Percentiles rank a stretch among this genome's conserved stretches.
phyloP scores from a whole-genome alignment of 768 basidiomycete species.

The Agaricus blazei region DNA sequence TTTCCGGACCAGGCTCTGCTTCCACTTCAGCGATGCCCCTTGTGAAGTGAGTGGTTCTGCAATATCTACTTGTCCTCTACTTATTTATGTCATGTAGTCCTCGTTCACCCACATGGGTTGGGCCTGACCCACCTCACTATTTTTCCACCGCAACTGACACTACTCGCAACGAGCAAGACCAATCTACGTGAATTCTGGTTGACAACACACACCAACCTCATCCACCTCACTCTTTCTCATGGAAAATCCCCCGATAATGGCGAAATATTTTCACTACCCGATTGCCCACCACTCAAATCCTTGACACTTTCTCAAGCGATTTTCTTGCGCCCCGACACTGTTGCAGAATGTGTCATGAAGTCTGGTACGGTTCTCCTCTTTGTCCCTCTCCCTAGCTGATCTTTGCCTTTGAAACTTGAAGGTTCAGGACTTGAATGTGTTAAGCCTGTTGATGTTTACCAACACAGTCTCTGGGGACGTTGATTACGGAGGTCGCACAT shows the following conservation, averaged over 20 bases:
- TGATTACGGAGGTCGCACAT: conserved; percentile 46
- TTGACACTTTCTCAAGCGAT: conserved; percentile 48
- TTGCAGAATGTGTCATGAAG: conserved; percentile 22
- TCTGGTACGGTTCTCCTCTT: not conserved
- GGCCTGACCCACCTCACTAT: conserved; percentile 57
- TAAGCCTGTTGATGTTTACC: conserved; percentile 48
- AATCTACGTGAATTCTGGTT: conserved; percentile 26
- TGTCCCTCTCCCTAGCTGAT: not conserved
- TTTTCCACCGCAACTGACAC: conserved; percentile 54
- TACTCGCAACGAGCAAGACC: not conserved
- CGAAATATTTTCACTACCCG: conserved; percentile 16
- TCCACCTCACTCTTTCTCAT: conserved; percentile 42
- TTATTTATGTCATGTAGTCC: conserved; percentile 26
- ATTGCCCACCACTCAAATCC: conserved; percentile 32
- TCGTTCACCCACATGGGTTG: conserved; percentile 46
- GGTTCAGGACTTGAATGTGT: conserved; percentile 26
- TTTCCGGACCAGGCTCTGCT: no score
- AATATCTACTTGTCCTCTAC: not conserved
- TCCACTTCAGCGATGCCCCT: not conserved
- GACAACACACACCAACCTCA: conserved; percentile 36
- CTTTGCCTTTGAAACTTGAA: not conserved
- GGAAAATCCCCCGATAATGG: conserved; percentile 20
- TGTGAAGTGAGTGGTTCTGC: conserved; percentile 19
- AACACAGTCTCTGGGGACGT: conserved; percentile 54
- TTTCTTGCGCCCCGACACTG: conserved; percentile 32